Percentiles rank a stretch among this genome's conserved stretches.
Conservation (phyloP, 2,329 filamentous ascomycete species). For the Bimuria novae-zelandiae region DNA sequence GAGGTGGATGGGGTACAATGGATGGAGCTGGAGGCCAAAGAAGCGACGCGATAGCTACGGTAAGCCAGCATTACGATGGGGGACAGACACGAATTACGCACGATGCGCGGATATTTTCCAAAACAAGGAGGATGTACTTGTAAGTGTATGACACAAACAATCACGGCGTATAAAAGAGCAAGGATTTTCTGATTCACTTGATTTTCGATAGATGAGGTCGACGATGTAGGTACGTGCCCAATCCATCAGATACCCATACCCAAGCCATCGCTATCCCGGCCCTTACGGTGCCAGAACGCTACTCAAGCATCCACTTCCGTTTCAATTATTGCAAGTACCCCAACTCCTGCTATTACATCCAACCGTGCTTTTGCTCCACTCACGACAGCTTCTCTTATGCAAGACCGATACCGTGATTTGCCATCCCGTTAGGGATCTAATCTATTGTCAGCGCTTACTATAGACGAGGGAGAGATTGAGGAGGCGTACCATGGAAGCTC, state of each 20-base stretch:
- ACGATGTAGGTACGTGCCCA: slow-evolving; percentile 5
- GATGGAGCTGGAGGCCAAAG: slow-evolving; percentile 4
- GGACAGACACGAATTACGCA: too few species aligned
- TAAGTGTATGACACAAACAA: neutral
- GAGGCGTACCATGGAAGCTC: neutral
- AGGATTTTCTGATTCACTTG: neutral
- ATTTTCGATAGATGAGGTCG: neutral
- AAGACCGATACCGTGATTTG: neutral
- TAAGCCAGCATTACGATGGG: neutral
- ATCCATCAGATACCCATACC: slow-evolving; percentile 3
- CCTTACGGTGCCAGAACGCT: neutral
- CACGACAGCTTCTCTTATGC: neutral
- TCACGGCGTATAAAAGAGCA: neutral
- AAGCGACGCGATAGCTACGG: neutral
- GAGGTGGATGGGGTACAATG: neutral
- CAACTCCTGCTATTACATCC: neutral
- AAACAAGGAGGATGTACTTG: neutral
- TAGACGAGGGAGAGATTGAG: neutral
- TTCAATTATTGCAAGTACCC: neutral
- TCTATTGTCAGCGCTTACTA: neutral
- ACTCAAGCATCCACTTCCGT: neutral
- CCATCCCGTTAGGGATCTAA: neutral
- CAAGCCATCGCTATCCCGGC: neutral
- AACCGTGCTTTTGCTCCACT: neutral
- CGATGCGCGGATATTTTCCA: neutral